These are phyloP conservation scores for Lactifluus pinguis DNA, from an alignment of 768 basidiomycete species.

Conservation along the genomic window DNA sequence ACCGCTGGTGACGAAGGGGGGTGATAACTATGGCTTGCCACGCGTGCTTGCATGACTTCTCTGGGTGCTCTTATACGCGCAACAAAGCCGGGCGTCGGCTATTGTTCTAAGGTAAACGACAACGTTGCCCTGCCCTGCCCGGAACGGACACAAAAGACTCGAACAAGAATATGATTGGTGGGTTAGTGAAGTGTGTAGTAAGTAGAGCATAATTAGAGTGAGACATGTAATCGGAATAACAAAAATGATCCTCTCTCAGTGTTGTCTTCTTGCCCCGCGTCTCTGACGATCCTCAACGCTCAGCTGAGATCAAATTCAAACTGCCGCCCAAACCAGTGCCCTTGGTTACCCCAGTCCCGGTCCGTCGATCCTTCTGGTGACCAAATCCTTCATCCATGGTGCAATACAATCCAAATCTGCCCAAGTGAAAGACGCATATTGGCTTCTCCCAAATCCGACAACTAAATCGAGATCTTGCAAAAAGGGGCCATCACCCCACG, in stretches of 20 bases:
- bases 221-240: conserved; percentile 2
- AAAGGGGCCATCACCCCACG: conserved; percentile 27
- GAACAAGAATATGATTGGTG: background rate
- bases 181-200: background rate
- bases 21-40: conserved; percentile 1
- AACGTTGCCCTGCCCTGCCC: background rate
- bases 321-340: background rate
- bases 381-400: conserved; percentile 66
- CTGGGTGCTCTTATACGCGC: conserved; percentile 5
- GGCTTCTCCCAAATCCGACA: conserved; percentile 39
- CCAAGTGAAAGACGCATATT: conserved; percentile 65
- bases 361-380: conserved; percentile 59
- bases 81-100: background rate
- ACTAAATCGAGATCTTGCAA: conserved; percentile 44
- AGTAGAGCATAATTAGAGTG: conserved; percentile 6
- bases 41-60: background rate
- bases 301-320: background rate
- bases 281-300: background rate
- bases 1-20: background rate
- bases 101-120: conserved; percentile 1
- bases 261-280: background rate
- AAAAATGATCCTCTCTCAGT: background rate
- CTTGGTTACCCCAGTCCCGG: conserved; percentile 44
- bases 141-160: background rate
- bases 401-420: conserved; percentile 61